A percentile compares a stretch with the other conserved stretches of the same genome.
phyloP scores from a whole-genome alignment of 2,329 filamentous ascomycete species.

The Pestalotiopsis fici region DNA sequence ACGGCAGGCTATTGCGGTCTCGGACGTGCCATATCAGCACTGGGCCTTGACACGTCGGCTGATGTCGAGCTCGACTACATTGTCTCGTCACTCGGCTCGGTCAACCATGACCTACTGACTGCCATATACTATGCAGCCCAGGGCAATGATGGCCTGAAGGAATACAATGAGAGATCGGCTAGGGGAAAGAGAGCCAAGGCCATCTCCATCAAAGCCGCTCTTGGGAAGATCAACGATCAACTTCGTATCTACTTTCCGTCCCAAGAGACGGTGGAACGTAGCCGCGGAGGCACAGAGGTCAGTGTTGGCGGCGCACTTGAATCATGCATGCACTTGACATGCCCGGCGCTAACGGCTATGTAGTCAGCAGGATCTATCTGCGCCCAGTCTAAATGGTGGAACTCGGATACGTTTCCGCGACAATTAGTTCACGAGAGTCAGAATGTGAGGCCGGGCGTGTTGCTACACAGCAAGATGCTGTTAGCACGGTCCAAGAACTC shows the following conservation, averaged over 20 bases:
- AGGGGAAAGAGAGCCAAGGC: conserved; percentile 29
- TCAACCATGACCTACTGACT: conserved; percentile 68
- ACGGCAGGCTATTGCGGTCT: conserved; percentile 72
- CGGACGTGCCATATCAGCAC: conserved; percentile 61
- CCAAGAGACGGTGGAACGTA: conserved; percentile 64
- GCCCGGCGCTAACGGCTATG: conserved; percentile 10
- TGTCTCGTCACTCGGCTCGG: conserved; percentile 77
- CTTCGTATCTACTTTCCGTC: conserved; percentile 84
- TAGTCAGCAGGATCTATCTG: conserved; percentile 82
- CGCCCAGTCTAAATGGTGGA: conserved; percentile 73
- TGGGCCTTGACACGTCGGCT: conserved; percentile 59
- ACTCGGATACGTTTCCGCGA: conserved; percentile 68
- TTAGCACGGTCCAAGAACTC: conserved; percentile 40
- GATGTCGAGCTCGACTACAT: conserved; percentile 73
- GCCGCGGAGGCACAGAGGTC: conserved; percentile 63
- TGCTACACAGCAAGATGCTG: conserved; percentile 87
- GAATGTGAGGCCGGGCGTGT: conserved; percentile 67
- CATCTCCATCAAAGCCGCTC: conserved; percentile 20
- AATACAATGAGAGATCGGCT: conserved; percentile 41
- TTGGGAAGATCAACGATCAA: conserved; percentile 38
- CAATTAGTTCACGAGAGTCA: conserved; percentile 73
- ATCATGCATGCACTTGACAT: not conserved
- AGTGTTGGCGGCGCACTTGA: conserved; percentile 25
- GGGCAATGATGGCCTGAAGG: conserved; percentile 48
- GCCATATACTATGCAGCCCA: conserved; percentile 56